Percentiles rank a stretch among this genome's conserved stretches.
Evolutionary conservation across 371 early-diverging fungal genomes (phyloP).

Genomic region (Actinomortierella ambigua): DNA sequence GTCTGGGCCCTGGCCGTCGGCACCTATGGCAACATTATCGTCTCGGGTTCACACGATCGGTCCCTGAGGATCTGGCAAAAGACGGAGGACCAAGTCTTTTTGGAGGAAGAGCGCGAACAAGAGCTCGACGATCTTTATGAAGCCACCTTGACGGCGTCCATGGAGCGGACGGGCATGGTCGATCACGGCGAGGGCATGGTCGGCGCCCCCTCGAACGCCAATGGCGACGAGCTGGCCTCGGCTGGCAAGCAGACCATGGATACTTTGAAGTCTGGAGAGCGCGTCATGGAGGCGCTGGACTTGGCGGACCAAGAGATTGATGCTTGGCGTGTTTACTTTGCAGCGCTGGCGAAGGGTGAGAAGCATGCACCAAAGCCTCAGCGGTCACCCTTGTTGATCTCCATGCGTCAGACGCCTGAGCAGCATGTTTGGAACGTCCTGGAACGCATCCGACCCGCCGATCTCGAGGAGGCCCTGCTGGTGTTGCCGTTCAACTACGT

Average conservation of each 20-base stretch:
- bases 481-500: conserved; percentile 85
- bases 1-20: conserved; percentile 91
- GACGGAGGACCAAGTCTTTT: conserved; percentile 92
- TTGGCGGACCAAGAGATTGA: conserved; percentile 81
- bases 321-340: conserved; percentile 69
- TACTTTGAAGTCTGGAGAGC: conserved; percentile 92
- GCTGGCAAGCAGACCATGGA: conserved; percentile 88
- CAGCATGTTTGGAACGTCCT: conserved; percentile 80
- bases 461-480: conserved; percentile 88
- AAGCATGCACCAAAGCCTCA: conserved; percentile 64
- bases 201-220: conserved; percentile 36
- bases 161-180: conserved; percentile 63
- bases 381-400: conserved; percentile 70
- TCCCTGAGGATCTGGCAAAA: conserved; percentile 93
- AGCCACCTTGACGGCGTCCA: conserved; percentile 68
- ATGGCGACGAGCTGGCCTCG: conserved; percentile 67
- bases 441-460: conserved; percentile 78
- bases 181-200: conserved; percentile 49
- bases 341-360: conserved; percentile 56
- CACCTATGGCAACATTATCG: conserved; percentile 85
- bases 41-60: conserved; percentile 89
- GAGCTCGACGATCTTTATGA: conserved; percentile 92
- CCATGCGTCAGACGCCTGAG: conserved; percentile 77
- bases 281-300: conserved; percentile 89
- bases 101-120: conserved; percentile 96